These are phyloP conservation scores for Backusella liffmaniae DNA, from an alignment of 192 early-diverging fungal species.

Conservation along the genomic window DNA sequence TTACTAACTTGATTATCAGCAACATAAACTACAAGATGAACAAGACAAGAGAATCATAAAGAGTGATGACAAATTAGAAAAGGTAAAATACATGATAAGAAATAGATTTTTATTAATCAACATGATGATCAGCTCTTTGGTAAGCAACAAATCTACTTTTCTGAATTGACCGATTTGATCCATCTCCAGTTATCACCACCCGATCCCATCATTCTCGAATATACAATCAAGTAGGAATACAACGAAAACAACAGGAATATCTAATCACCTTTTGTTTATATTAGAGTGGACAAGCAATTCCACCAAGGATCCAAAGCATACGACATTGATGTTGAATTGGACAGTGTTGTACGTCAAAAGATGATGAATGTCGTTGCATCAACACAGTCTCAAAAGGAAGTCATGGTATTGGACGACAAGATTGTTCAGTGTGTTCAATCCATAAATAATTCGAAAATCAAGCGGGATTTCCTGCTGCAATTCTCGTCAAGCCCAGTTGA, in stretches of 20 bases:
- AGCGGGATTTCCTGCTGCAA: conserved; percentile 89
- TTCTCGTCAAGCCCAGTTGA: conserved; percentile 85
- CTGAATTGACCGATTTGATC: conserved; percentile 80
- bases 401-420: conserved; percentile 51
- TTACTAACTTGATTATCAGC: conserved; percentile 30
- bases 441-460: conserved; percentile 86
- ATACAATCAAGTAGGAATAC: conserved; percentile 71
- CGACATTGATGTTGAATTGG: conserved; percentile 91
- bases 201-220: conserved; percentile 89
- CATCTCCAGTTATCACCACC: conserved; percentile 69
- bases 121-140: conserved; percentile 58
- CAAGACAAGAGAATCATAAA: conserved; percentile 88
- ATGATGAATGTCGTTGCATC: conserved; percentile 49
- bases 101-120: not conserved
- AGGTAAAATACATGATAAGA: conserved; percentile 40
- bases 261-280: not conserved
- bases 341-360: conserved; percentile 67
- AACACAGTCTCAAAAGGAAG: conserved; percentile 43
- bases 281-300: conserved; percentile 72
- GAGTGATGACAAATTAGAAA: conserved; percentile 71
- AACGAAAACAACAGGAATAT: not conserved
- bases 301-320: conserved; percentile 77
- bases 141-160: conserved; percentile 66
- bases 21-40: conserved; percentile 85
- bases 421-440: conserved; percentile 78